Percentiles rank a stretch among this genome's conserved stretches.
Conservation (phyloP, 306 rosid species). For the Medicago ruthenica region DNA sequence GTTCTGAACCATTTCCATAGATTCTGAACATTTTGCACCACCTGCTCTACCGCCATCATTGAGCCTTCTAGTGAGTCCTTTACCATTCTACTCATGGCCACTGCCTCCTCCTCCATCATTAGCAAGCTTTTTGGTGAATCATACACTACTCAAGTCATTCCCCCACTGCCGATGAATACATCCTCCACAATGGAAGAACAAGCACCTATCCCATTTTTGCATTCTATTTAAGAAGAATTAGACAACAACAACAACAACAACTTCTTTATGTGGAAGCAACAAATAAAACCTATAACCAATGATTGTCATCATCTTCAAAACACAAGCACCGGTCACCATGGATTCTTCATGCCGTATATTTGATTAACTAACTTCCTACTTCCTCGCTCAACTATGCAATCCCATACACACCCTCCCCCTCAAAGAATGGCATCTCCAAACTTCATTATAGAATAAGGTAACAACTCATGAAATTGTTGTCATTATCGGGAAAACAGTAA, state of each 20-base stretch:
- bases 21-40: background rate
- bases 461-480: slow-evolving; percentile 28
- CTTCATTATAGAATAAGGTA: background rate
- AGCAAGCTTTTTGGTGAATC: background rate
- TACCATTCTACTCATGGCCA: background rate
- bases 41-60: background rate
- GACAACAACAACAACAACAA: background rate
- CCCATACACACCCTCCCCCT: background rate
- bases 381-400: background rate
- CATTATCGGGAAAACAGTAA: background rate
- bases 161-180: background rate
- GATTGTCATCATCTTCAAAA: background rate
- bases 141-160: background rate
- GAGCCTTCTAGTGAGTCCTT: background rate
- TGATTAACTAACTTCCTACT: background rate
- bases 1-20: background rate
- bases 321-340: background rate
- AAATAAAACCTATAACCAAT: background rate
- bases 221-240: background rate
- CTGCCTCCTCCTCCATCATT: background rate
- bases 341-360: background rate
- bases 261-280: background rate
- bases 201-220: background rate
- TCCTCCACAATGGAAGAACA: background rate
- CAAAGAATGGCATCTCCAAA: background rate